phyloP scores from a whole-genome alignment of 306 rosid species.

The Begonia peltatifolia region DNA sequence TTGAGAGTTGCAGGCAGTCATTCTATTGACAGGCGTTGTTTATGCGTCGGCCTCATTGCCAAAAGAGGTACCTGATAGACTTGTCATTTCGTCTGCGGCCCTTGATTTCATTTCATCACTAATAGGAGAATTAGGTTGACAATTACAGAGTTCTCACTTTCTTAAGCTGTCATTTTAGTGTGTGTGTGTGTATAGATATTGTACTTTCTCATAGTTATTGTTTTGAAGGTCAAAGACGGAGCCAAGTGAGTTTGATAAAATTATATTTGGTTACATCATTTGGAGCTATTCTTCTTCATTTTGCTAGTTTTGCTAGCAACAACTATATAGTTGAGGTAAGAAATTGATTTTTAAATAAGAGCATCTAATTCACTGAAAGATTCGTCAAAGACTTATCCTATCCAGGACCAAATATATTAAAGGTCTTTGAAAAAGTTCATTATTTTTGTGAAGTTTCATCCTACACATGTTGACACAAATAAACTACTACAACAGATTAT shows the following conservation, averaged over 20 bases:
- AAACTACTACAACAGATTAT: no score
- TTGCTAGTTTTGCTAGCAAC: constrained; percentile 23
- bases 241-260: constrained; percentile 38
- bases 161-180: no score
- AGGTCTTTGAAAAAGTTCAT: no score
- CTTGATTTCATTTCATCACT: constrained; percentile 31
- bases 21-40: constrained; percentile 31
- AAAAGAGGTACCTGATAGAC: constrained; percentile 23
- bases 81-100: constrained; percentile 33
- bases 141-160: background rate
- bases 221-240: constrained; percentile 57
- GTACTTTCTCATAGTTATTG: constrained; percentile 6
- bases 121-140: constrained; percentile 50
- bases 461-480: no score
- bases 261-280: constrained; percentile 36
- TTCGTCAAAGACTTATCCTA: no score
- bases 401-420: no score
- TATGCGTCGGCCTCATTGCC: constrained; percentile 18
- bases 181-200: no score
- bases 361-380: no score
- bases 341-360: background rate
- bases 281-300: constrained; percentile 20
- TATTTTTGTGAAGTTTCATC: no score
- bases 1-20: constrained; percentile 37
- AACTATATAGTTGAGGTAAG: constrained; percentile 45